Conservation (phyloP, 140 eudicot genomes). For the Cichorium intybus region DNA sequence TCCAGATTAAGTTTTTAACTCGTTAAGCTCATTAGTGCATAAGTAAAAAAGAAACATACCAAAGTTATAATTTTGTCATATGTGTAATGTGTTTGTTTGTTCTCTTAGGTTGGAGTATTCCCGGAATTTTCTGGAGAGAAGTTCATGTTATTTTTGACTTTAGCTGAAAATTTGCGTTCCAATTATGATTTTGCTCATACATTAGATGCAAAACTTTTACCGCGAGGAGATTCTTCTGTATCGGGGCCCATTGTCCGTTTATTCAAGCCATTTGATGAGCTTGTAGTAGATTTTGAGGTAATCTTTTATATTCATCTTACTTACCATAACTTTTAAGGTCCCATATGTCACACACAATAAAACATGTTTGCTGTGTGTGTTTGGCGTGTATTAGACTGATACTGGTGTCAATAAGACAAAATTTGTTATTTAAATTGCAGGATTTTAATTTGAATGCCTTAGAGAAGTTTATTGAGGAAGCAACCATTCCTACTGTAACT, state of each 20-base stretch:
- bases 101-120: constrained; percentile 77
- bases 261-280: constrained; percentile 94
- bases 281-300: constrained; percentile 78
- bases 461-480: constrained; percentile 71
- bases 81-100: constrained; percentile 9
- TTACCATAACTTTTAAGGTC: not conserved
- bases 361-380: not conserved
- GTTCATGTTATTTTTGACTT: constrained; percentile 48
- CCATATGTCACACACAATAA: not conserved
- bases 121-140: constrained; percentile 88
- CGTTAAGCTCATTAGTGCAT: too few relatives aligned
- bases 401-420: not conserved
- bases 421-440: constrained; percentile 29
- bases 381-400: not conserved
- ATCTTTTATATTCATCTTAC: constrained; percentile 4
- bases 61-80: not conserved
- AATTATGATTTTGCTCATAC: constrained; percentile 85
- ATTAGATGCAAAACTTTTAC: constrained; percentile 65
- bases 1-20: too few relatives aligned
- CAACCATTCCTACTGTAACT: constrained; percentile 72
- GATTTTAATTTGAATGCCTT: constrained; percentile 66
- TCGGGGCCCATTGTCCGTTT: constrained; percentile 67
- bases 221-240: constrained; percentile 76
- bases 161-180: constrained; percentile 72
- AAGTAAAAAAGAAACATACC: not conserved